Conservation (phyloP, 495 filamentous ascomycete species). For the Lentithecium fluviatile region DNA sequence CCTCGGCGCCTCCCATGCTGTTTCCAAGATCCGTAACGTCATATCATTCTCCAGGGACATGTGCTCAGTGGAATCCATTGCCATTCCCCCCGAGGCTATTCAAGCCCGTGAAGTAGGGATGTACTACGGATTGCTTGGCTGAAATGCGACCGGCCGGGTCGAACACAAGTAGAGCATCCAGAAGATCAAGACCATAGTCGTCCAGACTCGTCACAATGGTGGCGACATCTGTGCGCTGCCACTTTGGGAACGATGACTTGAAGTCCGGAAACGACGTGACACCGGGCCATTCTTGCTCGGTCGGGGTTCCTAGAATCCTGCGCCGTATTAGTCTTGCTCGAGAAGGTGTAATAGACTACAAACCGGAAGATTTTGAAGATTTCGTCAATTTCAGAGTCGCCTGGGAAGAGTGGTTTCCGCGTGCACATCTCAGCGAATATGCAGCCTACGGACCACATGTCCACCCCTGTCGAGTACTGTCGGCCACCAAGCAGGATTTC, state of each 20-base stretch:
- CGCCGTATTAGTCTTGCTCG: slow-evolving; percentile 6
- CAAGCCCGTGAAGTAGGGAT: slow-evolving; percentile 82
- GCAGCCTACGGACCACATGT: slow-evolving; percentile 99
- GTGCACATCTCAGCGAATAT: slow-evolving; percentile 99
- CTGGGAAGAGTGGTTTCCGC: slow-evolving; percentile 93
- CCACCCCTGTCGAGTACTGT: slow-evolving; percentile 96
- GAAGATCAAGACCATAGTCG: slow-evolving; percentile 75
- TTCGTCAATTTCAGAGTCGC: slow-evolving; percentile 98
- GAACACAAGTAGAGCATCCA: slow-evolving; percentile 86
- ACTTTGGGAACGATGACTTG: slow-evolving; percentile 96
- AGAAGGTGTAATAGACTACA: slow-evolving; percentile 33
- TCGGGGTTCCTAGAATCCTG: slow-evolving; percentile 88
- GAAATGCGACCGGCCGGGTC: slow-evolving; percentile 92
- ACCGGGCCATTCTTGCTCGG: slow-evolving; percentile 86
- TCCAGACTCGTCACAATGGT: slow-evolving; percentile 64
- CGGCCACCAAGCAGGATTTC: slow-evolving; percentile 96
- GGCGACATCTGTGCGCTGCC: slow-evolving; percentile 68
- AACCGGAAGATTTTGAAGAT: slow-evolving; percentile 99
- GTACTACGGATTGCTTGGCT: slow-evolving; percentile 88
- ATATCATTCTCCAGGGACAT: slow-evolving; percentile 15
- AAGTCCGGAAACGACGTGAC: slow-evolving; percentile 98
- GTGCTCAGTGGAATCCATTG: slow-evolving; percentile 25
- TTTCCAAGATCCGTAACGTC: slow-evolving; percentile 14
- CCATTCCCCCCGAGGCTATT: slow-evolving; percentile 3
- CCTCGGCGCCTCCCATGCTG: slow-evolving; percentile 6